phyloP scores from a whole-genome alignment of 2,329 filamentous ascomycete genomes.

The Parastagonospora nodorum region DNA sequence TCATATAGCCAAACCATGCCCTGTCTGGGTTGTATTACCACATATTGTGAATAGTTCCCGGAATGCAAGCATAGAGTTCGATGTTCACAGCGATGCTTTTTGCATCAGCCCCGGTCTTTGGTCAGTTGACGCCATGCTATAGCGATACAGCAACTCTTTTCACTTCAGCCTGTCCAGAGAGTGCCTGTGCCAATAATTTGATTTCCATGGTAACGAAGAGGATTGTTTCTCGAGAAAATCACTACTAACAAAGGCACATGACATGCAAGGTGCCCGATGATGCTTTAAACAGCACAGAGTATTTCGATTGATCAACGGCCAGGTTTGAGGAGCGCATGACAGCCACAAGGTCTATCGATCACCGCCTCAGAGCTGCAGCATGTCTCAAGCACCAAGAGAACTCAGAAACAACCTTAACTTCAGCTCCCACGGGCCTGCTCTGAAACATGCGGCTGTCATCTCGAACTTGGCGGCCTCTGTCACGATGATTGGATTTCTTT shows the following conservation, averaged over 20 bases:
- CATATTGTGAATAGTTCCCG: constrained; percentile 47
- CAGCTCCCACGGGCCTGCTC: constrained; percentile 1
- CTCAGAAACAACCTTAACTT: constrained; percentile 22
- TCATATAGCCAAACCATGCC: constrained; percentile 35
- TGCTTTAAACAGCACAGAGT: too few relatives aligned
- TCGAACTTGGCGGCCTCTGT: background rate
- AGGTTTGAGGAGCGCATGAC: too few relatives aligned
- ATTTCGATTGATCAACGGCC: too few relatives aligned
- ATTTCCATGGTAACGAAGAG: too few relatives aligned
- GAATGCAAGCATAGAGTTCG: constrained; percentile 8
- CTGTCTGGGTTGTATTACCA: constrained; percentile 47
- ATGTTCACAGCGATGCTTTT: background rate
- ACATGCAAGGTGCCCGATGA: too few relatives aligned
- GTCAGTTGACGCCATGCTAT: too few relatives aligned
- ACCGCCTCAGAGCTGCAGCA: background rate
- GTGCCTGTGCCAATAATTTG: too few relatives aligned
- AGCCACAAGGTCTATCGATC: background rate
- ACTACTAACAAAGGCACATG: too few relatives aligned
- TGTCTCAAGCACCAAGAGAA: constrained; percentile 12
- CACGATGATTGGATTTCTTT: background rate
- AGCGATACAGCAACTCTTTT: too few relatives aligned
- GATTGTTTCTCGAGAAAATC: too few relatives aligned
- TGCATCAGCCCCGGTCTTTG: too few relatives aligned
- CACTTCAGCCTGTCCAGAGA: too few relatives aligned
- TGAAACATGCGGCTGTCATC: background rate